These are phyloP conservation scores for Gracilariopsis chorda DNA, from an alignment of 23 red algal genomes.

Conservation along the genomic window DNA sequence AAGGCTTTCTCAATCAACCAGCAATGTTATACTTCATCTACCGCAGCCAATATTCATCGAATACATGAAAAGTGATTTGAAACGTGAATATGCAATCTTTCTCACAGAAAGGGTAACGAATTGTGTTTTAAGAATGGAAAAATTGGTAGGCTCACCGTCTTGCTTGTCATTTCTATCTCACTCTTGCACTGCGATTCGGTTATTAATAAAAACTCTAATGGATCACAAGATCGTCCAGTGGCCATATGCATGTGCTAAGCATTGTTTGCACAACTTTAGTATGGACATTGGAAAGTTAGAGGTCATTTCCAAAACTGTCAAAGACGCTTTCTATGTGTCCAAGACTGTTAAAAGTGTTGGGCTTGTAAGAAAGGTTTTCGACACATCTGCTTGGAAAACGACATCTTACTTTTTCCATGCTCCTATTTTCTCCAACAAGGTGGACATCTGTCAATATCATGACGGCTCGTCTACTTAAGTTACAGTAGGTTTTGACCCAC, in stretches of 20 bases:
- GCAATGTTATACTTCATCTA: conserved; percentile 11
- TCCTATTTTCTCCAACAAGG: conserved; percentile 6
- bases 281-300: background rate
- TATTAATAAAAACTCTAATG: background rate
- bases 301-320: background rate
- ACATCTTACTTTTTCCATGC: background rate
- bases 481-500: background rate
- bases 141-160: background rate
- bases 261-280: background rate
- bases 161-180: conserved; percentile 14
- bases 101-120: background rate
- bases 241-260: background rate
- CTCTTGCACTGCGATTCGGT: background rate
- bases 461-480: background rate
- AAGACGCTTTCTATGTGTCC: background rate
- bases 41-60: conserved; percentile 18
- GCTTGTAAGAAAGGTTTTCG: background rate
- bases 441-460: conserved; percentile 9
- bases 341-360: background rate
- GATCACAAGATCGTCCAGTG: background rate
- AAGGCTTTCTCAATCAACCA: background rate
- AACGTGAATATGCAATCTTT: background rate
- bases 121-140: background rate
- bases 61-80: conserved; percentile 9
- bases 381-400: background rate